A percentile compares a stretch with the other conserved stretches of the same genome.
phyloP scores from a whole-genome alignment of 306 rosid genomes.

The Potentilla sterilis region DNA sequence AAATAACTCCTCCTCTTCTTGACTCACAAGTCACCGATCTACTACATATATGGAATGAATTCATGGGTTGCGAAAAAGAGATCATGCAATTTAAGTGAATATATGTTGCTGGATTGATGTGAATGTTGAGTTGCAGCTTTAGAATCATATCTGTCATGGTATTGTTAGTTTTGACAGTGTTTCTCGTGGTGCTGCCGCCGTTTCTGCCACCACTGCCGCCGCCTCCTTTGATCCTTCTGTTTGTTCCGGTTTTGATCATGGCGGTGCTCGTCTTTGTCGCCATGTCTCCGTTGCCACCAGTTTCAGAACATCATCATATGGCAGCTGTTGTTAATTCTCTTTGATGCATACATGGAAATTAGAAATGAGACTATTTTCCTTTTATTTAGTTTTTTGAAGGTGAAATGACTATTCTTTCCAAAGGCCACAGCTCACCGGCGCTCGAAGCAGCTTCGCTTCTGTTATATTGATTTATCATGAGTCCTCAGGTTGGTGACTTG shows the following conservation, averaged over 20 bases:
- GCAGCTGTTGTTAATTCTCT: neutral
- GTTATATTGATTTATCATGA: no score
- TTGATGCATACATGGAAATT: neutral
- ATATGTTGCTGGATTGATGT: neutral
- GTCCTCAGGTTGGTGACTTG: no score
- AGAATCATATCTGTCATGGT: neutral
- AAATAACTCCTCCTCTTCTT: neutral
- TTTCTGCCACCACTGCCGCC: neutral
- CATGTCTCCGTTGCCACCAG: neutral
- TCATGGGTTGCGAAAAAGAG: neutral
- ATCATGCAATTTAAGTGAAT: neutral
- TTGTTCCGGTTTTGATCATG: conserved; percentile 3
- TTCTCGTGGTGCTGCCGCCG: neutral
- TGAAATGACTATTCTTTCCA: neutral
- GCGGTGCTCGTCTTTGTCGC: neutral
- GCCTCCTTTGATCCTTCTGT: neutral
- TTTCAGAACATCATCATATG: neutral
- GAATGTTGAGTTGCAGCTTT: conserved; percentile 1
- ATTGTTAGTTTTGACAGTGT: neutral
- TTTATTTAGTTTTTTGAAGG: neutral
- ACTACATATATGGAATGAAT: neutral
- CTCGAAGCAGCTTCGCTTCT: no score
- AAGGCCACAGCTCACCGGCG: no score
- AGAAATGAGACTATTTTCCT: no score
- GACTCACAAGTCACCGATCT: neutral